These are phyloP conservation scores for Monilinia fructigena DNA, from an alignment of 2,329 filamentous ascomycete genomes.

Conservation along the genomic window DNA sequence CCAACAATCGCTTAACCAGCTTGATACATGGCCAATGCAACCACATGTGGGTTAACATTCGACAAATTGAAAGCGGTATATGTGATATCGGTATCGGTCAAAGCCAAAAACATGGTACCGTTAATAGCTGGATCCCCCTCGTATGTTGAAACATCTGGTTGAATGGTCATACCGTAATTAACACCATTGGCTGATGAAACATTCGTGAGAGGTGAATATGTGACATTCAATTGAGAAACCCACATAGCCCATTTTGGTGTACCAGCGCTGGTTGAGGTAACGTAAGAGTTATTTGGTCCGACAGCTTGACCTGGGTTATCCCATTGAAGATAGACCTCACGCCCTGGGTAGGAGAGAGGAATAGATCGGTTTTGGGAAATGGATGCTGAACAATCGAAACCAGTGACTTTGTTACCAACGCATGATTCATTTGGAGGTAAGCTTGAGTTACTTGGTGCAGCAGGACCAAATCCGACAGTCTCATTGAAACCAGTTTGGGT, in stretches of 20 bases:
- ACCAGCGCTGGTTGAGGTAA: slow-evolving; percentile 61
- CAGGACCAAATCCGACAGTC: slow-evolving; percentile 55
- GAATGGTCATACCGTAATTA: slow-evolving; percentile 54
- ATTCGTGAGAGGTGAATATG: slow-evolving; percentile 62
- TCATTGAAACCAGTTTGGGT: slow-evolving; percentile 62
- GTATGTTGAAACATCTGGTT: slow-evolving; percentile 69
- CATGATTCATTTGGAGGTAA: slow-evolving; percentile 52
- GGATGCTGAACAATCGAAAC: slow-evolving; percentile 59
- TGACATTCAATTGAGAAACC: slow-evolving; percentile 75
- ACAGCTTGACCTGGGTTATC: slow-evolving; percentile 65
- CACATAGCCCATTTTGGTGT: slow-evolving; percentile 68
- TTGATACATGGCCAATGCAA: slow-evolving; percentile 73
- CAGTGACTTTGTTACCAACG: slow-evolving; percentile 53
- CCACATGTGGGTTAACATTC: slow-evolving; percentile 73
- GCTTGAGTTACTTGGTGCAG: slow-evolving; percentile 38
- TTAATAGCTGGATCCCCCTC: slow-evolving; percentile 61
- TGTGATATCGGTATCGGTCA: slow-evolving; percentile 67
- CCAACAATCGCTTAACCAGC: slow-evolving; percentile 56
- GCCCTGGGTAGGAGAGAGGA: slow-evolving; percentile 73
- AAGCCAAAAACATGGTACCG: slow-evolving; percentile 73
- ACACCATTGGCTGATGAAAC: slow-evolving; percentile 44
- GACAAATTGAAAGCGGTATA: slow-evolving; percentile 76
- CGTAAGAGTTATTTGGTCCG: slow-evolving; percentile 80
- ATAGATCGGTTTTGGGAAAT: slow-evolving; percentile 67
- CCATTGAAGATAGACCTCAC: slow-evolving; percentile 70